A percentile compares a stretch with the other conserved stretches of the same genome.
phyloP scores from a whole-genome alignment of 148 eudicot genomes.

The Heliosperma pusillum region DNA sequence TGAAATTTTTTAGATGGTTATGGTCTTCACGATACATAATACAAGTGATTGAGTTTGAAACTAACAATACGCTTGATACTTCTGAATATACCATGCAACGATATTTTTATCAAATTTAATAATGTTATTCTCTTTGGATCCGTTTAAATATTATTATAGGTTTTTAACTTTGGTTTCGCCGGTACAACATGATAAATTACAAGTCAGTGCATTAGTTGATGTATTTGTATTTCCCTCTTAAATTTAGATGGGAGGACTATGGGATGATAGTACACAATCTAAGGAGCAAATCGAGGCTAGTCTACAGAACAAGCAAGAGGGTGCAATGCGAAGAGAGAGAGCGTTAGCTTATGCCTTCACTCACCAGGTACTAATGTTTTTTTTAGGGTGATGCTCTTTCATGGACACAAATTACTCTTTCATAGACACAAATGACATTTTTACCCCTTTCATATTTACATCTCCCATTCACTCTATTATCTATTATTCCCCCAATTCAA shows the following conservation, averaged over 20 bases:
- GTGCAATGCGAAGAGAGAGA: conserved; percentile 77
- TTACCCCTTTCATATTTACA: too few relatives aligned
- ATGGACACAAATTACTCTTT: too few relatives aligned
- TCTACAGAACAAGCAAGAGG: conserved; percentile 67
- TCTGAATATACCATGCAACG: not conserved
- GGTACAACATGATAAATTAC: not conserved
- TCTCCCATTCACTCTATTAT: too few relatives aligned
- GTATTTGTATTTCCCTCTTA: not conserved
- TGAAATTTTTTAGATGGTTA: too few relatives aligned
- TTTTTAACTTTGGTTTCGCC: not conserved
- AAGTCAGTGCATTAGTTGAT: not conserved
- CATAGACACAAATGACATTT: too few relatives aligned
- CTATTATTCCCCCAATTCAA: too few relatives aligned
- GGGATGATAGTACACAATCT: conserved; percentile 71
- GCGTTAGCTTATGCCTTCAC: conserved; percentile 88
- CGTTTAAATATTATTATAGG: not conserved
- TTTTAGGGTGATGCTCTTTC: too few relatives aligned
- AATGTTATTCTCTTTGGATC: not conserved
- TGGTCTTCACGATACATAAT: too few relatives aligned
- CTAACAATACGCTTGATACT: too few relatives aligned
- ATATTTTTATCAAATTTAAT: not conserved
- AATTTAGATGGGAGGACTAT: conserved; percentile 57
- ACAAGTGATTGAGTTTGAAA: too few relatives aligned
- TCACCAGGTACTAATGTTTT: conserved; percentile 54
- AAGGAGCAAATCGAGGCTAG: conserved; percentile 73